Evolutionary conservation across 2,329 filamentous ascomycete genomes (phyloP).

Genomic region (Colletotrichum horii): DNA sequence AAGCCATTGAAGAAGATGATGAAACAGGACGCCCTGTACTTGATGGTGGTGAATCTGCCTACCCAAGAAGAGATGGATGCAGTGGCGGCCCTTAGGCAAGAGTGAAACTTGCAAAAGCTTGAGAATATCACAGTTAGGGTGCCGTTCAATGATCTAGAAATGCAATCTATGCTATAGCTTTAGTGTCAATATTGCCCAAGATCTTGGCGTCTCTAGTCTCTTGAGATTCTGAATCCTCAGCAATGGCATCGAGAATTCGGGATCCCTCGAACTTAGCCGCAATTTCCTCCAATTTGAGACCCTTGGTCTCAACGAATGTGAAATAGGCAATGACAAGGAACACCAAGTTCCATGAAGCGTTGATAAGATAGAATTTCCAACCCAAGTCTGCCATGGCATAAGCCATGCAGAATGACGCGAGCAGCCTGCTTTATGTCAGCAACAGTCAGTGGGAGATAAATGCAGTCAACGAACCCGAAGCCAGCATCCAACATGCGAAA

Average conservation of each 20-base stretch:
- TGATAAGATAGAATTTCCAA: slow-evolving; percentile 37
- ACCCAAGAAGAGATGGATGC: not conserved
- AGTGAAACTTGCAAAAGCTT: not conserved
- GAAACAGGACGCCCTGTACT: not conserved
- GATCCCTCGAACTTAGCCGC: slow-evolving; percentile 28
- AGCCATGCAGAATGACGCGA: slow-evolving; percentile 32
- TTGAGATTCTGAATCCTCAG: not conserved
- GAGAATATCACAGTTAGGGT: not conserved
- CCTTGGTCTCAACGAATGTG: slow-evolving; percentile 34
- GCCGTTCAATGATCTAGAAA: not conserved
- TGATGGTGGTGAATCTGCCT: not conserved
- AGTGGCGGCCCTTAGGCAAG: not conserved
- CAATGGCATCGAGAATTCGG: not conserved
- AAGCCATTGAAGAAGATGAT: not conserved
- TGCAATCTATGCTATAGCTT: not conserved
- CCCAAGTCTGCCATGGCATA: slow-evolving; percentile 32
- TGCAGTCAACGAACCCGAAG: slow-evolving; percentile 29
- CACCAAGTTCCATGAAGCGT: slow-evolving; percentile 31
- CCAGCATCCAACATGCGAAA: slow-evolving; percentile 31
- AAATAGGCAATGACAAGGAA: slow-evolving; percentile 29
- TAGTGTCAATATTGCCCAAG: not conserved
- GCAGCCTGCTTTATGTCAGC: slow-evolving; percentile 19
- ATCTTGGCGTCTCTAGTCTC: not conserved
- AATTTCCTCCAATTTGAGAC: slow-evolving; percentile 32
- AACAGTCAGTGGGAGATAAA: not conserved